phyloP scores from a whole-genome alignment of 225 moss, liverwort and hornwort genomes.

The Pseudoscleropodium purum region DNA sequence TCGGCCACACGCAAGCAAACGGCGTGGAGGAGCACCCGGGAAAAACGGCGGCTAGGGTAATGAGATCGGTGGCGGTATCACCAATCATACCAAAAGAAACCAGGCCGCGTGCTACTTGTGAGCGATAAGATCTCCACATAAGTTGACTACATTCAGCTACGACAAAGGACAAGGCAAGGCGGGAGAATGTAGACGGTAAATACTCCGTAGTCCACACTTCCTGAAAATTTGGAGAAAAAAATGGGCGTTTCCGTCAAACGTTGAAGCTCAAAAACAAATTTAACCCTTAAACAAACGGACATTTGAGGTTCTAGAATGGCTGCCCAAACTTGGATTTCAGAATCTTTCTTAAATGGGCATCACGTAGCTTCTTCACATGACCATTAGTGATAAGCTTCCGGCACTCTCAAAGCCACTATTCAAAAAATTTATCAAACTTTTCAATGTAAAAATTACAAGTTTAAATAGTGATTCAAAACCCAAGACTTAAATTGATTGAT shows the following conservation, averaged over 20 bases:
- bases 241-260: neutral
- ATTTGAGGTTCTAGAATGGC: neutral
- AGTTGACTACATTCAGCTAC: neutral
- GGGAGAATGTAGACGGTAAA: neutral
- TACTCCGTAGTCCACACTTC: neutral
- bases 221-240: neutral
- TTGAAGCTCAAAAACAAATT: neutral
- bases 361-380: neutral
- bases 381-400: neutral
- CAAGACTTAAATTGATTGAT: neutral
- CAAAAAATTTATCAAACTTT: neutral
- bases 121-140: neutral
- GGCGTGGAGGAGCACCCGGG: neutral
- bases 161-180: neutral
- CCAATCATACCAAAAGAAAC: neutral
- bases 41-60: neutral
- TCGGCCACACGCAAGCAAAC: neutral
- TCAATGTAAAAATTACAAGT: neutral
- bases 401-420: neutral
- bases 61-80: neutral
- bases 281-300: neutral
- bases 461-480: neutral
- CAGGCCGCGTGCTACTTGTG: neutral
- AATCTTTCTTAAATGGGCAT: neutral
- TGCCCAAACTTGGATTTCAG: neutral